Percentiles rank a stretch among this genome's conserved stretches.
Conservation (phyloP, 2,329 filamentous ascomycete species). For the Alternaria triticimaculans region DNA sequence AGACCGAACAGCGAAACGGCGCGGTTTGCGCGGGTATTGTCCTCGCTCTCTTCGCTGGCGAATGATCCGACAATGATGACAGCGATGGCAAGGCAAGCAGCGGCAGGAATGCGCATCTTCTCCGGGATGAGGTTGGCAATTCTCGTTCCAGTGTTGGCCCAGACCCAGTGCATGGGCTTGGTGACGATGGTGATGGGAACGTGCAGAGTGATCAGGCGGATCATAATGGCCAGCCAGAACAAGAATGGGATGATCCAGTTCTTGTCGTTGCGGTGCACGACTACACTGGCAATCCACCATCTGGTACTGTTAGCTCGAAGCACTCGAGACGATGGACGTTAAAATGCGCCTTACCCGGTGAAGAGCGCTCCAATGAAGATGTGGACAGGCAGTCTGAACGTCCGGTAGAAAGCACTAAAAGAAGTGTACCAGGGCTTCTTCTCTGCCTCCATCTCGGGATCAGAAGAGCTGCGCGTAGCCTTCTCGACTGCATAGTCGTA, state of each 20-base stretch:
- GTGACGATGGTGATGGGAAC: slow-evolving; percentile 72
- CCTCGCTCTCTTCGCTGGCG: slow-evolving; percentile 70
- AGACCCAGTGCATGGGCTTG: slow-evolving; percentile 69
- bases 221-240: slow-evolving; percentile 74
- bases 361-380: slow-evolving; percentile 57
- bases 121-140: slow-evolving; percentile 69
- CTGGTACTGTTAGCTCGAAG: slow-evolving; percentile 41
- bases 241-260: slow-evolving; percentile 88
- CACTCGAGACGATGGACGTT: slow-evolving; percentile 2
- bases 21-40: slow-evolving; percentile 82
- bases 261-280: slow-evolving; percentile 73
- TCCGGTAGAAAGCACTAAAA: slow-evolving; percentile 34
- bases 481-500: slow-evolving; percentile 51
- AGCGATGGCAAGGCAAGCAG: slow-evolving; percentile 68
- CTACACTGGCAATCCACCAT: slow-evolving; percentile 79
- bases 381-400: slow-evolving; percentile 52
- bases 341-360: slow-evolving; percentile 55
- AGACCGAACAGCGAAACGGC: slow-evolving; percentile 83
- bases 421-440: slow-evolving; percentile 29
- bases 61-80: slow-evolving; percentile 82
- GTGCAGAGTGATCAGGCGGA: slow-evolving; percentile 77
- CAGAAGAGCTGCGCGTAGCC: slow-evolving; percentile 40
- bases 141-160: slow-evolving; percentile 68
- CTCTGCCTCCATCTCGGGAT: slow-evolving; percentile 25
- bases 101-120: slow-evolving; percentile 68